These are phyloP conservation scores for Maudiozyma turicensis DNA, from an alignment of 805 yeast genomes.

Conservation along the genomic window DNA sequence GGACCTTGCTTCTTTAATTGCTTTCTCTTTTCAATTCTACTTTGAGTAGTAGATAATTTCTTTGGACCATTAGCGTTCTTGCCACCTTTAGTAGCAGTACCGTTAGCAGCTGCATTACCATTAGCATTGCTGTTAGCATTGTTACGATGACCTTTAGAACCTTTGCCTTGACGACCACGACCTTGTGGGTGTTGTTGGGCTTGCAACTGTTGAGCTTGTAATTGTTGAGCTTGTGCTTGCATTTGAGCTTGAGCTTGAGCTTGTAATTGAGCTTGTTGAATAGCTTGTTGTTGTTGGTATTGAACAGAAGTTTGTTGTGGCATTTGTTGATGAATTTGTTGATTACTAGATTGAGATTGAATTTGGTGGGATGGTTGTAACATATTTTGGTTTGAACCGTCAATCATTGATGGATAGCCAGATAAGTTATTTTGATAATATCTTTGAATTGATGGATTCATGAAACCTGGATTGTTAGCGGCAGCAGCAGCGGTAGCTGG, in stretches of 20 bases:
- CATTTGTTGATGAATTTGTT: constrained; percentile 5
- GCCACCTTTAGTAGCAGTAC: constrained; percentile 14
- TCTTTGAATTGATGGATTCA: constrained; percentile 22
- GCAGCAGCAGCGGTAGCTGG: constrained; percentile 13
- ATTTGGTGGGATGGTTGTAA: constrained; percentile 6
- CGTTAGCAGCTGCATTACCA: neutral
- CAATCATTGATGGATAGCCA: constrained; percentile 17
- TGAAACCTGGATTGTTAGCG: constrained; percentile 5
- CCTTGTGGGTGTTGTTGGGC: constrained; percentile 1
- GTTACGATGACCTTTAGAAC: neutral
- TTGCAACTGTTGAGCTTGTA: constrained; percentile 2
- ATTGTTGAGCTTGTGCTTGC: constrained; percentile 4
- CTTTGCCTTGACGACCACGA: neutral
- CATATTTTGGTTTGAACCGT: constrained; percentile 16
- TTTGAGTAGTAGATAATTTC: constrained; percentile 28
- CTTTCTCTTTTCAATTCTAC: constrained; percentile 29
- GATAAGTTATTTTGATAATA: constrained; percentile 19
- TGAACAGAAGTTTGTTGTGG: constrained; percentile 2
- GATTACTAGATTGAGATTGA: constrained; percentile 6
- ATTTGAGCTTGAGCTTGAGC: constrained; percentile 3
- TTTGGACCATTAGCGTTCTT: constrained; percentile 15
- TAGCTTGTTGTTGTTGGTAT: constrained; percentile 10
- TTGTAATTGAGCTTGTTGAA: constrained; percentile 12
- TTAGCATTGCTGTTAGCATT: neutral
- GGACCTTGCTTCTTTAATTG: constrained; percentile 30